Evolutionary conservation across 2,329 filamentous ascomycete species (phyloP), one percentile per base, ranked within the genome.

Genomic region (Talaromyces piceae): DNA sequence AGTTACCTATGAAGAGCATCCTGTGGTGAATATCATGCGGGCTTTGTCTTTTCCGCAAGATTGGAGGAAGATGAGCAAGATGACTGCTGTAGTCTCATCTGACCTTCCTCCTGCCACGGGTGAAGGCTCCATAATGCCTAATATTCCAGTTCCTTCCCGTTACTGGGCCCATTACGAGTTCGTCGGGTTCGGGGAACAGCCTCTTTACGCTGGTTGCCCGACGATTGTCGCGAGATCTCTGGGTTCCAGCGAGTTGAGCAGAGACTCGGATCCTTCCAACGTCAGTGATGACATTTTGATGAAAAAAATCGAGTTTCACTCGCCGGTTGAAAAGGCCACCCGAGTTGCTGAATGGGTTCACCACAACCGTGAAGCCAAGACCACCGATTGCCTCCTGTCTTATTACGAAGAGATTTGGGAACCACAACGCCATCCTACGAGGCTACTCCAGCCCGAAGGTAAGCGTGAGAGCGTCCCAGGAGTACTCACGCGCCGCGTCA

Each of bases 331-430:
- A 28, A 53, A 43, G 13, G 43, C 41, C 16, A 47, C 30, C 13
- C 51, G 30, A n/a, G 46, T 53, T 1, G 45, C 31, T 5, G 28
- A 31, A 9, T 53, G 51, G 51, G 41, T 53, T 3, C n/a, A 46
- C 13, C 31, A 41, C n/a, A 31, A 44, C 22, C 20, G 33, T 18
- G 16, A 22, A 11, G 13, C 16, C 1, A 30, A 46, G 20, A n/a
- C 23, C 9, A 43, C 20, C 11, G 20, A 43, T 2, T 4, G 1
- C 4, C 22, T 43, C 13, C 13, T 43, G 3, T 18, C 20, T 4
- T 7, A 37, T 37, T 37, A 18, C 16, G 16, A 37, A 3, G 33
- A 20, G 5, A 37, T 37, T 2, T n/a, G 20, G 33, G 12, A 37
- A 9, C 33, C 33, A 9, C n/a, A 37, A 11, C 33, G 33, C 20